Base-by-base conservation (phyloP, 2,329 filamentous ascomycete species). In the Penicillium brasilianum region DNA sequence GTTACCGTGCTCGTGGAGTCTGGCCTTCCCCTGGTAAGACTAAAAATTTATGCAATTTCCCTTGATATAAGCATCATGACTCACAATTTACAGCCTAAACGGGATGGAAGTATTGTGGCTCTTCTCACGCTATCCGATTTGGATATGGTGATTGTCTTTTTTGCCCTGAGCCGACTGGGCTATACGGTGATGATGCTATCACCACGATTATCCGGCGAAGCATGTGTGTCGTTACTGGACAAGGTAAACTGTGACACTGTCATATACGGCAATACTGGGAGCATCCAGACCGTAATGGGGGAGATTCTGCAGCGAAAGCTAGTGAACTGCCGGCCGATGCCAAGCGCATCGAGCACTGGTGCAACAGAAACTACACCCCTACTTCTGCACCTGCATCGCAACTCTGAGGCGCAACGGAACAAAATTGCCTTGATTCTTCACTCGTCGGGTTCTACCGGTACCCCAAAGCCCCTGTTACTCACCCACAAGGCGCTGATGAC, bases 401-500 rank as follows among this genome's bases (percentile, higher is more conserved):
- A 66, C 63, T 61, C 62, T 25, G 75, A 69, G 52, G 63, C 37
- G 63, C 78, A 65, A 66, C 72, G 41, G 18, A 67, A 54, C 30
- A 75, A 75, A 51, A 64, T 74, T 1, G 76, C 76, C 0, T 64
- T 82, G 34, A 81, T 82, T 30, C 73, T 79, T 43, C 82, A 83
- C 62, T 83, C 81, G 0, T 83, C 81, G 0, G 82, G 82, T 0
- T 82, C 81, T 1, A 83, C 81, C 0, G 80, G 81, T 0, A 74
- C 78, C 4, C 81, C 81, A 0, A 83, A 83, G 59, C 80, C 81
- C 3, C 69, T 83, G 1, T 72, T 76, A 14, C 73, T 81, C 36
- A 80, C 78, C 2, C 80, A 83, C 56, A 71, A 73, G 37, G 74
- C 74, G 4, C 55, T 81, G 22, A 71, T 80, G 66, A 75, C 67